Evolutionary conservation across 345 rosid species (phyloP).

Genomic region (Cardamine occulta): DNA sequence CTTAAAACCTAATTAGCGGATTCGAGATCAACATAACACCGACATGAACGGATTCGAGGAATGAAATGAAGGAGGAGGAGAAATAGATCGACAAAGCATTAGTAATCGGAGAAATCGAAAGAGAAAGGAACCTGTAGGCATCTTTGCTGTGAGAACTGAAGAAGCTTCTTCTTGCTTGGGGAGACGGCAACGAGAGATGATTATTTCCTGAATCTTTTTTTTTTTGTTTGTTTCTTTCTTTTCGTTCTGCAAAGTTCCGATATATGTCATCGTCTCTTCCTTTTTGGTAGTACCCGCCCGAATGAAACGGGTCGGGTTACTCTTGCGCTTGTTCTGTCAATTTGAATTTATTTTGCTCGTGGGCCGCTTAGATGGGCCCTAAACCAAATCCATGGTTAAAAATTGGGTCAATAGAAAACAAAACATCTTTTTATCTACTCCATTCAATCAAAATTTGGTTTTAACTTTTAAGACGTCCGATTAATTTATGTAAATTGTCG

Average conservation of each 20-base stretch:
- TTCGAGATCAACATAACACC: slow-evolving; percentile 14
- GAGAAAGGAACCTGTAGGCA: slow-evolving; percentile 59
- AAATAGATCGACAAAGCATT: not conserved
- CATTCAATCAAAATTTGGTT: no score
- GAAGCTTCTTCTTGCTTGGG: slow-evolving; percentile 55
- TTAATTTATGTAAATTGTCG: no score
- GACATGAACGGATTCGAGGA: not conserved
- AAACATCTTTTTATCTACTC: not conserved
- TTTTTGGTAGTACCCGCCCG: slow-evolving; percentile 4
- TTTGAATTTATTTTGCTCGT: not conserved
- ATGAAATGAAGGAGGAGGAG: not conserved
- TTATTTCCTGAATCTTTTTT: not conserved
- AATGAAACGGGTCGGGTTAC: not conserved
- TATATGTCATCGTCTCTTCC: slow-evolving; percentile 8
- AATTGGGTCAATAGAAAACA: not conserved
- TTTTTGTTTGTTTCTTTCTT: not conserved
- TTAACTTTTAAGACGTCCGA: no score
- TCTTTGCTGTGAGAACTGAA: slow-evolving; percentile 41
- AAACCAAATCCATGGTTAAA: not conserved
- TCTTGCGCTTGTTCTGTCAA: not conserved
- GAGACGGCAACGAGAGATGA: slow-evolving; percentile 46
- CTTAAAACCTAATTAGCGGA: slow-evolving; percentile 17
- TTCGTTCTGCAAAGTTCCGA: slow-evolving; percentile 24
- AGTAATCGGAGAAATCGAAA: slow-evolving; percentile 6
- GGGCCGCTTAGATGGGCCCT: not conserved